These are phyloP conservation scores for Aspergillus avenaceus DNA, from an alignment of 495 filamentous ascomycete species.

Conservation along the genomic window DNA sequence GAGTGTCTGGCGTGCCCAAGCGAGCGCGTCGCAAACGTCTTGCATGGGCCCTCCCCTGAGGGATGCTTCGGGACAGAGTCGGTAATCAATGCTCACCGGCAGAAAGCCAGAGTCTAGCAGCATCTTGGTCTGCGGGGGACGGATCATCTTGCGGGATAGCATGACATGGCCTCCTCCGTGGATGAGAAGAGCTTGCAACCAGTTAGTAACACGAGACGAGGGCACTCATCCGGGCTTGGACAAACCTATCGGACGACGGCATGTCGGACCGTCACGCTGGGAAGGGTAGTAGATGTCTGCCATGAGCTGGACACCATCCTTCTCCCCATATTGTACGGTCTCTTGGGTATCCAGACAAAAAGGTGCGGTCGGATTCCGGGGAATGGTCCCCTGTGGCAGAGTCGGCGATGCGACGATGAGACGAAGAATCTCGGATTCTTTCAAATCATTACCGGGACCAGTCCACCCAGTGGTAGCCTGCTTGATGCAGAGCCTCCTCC, in stretches of 20 bases:
- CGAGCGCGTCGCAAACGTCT: conserved; percentile 42
- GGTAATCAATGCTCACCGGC: conserved; percentile 50
- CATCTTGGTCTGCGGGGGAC: conserved; percentile 30
- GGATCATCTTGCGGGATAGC: conserved; percentile 40
- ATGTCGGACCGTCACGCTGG: background rate
- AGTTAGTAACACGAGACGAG: too few species aligned
- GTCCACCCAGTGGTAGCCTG: background rate
- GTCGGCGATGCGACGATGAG: background rate
- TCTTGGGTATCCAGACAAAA: background rate
- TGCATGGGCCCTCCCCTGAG: conserved; percentile 40
- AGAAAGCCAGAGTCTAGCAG: conserved; percentile 41
- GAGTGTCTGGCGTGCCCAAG: conserved; percentile 37
- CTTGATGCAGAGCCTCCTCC: background rate
- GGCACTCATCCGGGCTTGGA: background rate
- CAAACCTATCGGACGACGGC: background rate
- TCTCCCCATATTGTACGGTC: background rate
- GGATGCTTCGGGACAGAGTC: conserved; percentile 49
- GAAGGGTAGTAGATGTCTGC: background rate
- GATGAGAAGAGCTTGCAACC: conserved; percentile 45
- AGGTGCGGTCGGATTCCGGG: too few species aligned
- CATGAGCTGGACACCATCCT: background rate
- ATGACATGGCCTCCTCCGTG: conserved; percentile 51
- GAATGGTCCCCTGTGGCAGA: too few species aligned
- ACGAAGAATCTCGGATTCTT: background rate
- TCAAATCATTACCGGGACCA: background rate